Conservation (phyloP, 2,329 filamentous ascomycete species). For the Apiospora malaysiana region DNA sequence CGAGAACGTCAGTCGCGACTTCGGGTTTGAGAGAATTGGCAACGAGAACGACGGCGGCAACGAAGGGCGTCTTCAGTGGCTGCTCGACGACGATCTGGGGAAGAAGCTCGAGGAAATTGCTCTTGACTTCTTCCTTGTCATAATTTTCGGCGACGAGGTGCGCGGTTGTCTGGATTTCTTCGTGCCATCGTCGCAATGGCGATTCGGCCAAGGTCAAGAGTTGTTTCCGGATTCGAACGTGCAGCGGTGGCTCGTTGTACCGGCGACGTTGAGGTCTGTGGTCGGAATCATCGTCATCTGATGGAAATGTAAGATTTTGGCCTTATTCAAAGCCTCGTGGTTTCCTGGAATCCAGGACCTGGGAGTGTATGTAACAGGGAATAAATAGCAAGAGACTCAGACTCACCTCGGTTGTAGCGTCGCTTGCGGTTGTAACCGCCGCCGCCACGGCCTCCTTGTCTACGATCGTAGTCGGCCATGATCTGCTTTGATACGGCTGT, state of each 20-base stretch:
- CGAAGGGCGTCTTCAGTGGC: slow-evolving; percentile 96
- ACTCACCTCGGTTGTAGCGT: slow-evolving; percentile 76
- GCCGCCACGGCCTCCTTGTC: slow-evolving; percentile 53
- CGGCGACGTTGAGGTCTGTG: slow-evolving; percentile 75
- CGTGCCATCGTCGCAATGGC: slow-evolving; percentile 76
- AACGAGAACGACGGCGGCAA: slow-evolving; percentile 81
- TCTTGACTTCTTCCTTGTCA: slow-evolving; percentile 80
- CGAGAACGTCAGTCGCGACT: slow-evolving; percentile 73
- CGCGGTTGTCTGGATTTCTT: slow-evolving; percentile 77
- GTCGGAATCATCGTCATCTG: slow-evolving; percentile 79
- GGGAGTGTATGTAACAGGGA: neutral
- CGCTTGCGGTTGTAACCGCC: slow-evolving; percentile 73
- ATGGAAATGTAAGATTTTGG: slow-evolving; percentile 7
- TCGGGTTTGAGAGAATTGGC: slow-evolving; percentile 80
- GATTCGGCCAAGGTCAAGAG: slow-evolving; percentile 83
- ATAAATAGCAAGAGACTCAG: slow-evolving; percentile 33
- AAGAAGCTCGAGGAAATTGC: slow-evolving; percentile 73
- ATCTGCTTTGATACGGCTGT: neutral
- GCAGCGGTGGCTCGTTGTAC: slow-evolving; percentile 72
- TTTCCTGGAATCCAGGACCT: neutral
- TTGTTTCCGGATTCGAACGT: slow-evolving; percentile 77
- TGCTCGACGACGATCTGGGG: slow-evolving; percentile 85
- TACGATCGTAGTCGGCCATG: slow-evolving; percentile 64
- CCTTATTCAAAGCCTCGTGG: neutral
- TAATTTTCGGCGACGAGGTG: slow-evolving; percentile 81